These are phyloP conservation scores for Coemansia furcata DNA, from an alignment of 192 early-diverging fungal species.

Conservation along the genomic window DNA sequence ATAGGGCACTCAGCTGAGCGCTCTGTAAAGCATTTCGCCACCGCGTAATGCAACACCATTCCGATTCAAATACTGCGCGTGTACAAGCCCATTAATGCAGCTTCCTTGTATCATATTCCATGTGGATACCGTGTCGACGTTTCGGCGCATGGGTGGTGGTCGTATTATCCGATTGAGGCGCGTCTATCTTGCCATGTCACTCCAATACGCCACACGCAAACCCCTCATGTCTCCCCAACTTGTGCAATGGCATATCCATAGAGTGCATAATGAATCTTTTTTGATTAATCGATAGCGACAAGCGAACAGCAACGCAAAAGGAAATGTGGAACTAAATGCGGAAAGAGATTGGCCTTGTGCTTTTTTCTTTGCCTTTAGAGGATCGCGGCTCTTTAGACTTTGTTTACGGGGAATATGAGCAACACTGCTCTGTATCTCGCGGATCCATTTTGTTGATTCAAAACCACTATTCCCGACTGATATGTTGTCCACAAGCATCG, in stretches of 20 bases:
- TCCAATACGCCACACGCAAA: neutral
- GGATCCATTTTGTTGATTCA: neutral
- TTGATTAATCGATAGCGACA: neutral
- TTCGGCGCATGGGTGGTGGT: neutral
- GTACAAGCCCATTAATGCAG: neutral
- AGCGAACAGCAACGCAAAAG: neutral
- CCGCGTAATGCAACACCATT: neutral
- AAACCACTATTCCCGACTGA: neutral
- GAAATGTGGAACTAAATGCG: neutral
- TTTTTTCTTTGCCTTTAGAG: neutral
- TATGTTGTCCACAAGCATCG: neutral
- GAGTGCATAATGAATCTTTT: neutral
- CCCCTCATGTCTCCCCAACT: neutral
- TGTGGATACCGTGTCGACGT: neutral
- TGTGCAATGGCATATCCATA: neutral
- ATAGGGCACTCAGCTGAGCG: neutral
- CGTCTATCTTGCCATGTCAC: neutral
- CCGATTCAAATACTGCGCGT: neutral
- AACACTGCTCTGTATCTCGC: neutral
- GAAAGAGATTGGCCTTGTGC: neutral
- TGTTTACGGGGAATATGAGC: neutral
- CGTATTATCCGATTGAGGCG: constrained; percentile 7
- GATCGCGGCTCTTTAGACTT: constrained; percentile 1
- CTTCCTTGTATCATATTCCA: neutral
- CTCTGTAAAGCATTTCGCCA: neutral